Conservation (phyloP, 805 yeast species). For the Candida lessepsii region DNA sequence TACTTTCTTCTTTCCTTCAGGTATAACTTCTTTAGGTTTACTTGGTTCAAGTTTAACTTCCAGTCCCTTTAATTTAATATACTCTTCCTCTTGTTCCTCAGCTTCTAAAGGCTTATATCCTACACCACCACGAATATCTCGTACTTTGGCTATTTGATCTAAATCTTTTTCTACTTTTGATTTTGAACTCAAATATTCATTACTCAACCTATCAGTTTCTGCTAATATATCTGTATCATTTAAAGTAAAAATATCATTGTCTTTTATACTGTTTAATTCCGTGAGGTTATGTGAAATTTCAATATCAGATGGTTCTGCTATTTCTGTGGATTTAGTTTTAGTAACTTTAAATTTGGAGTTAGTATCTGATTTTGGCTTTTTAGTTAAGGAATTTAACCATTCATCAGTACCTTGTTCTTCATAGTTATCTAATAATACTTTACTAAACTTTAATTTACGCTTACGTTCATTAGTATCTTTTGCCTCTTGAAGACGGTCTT, state of each 20-base stretch:
- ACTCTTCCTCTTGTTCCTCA: conserved; percentile 17
- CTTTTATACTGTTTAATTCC: conserved; percentile 38
- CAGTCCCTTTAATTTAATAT: conserved; percentile 4
- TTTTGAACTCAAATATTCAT: conserved; percentile 30
- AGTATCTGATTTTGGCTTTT: conserved; percentile 3
- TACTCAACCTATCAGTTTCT: conserved; percentile 34
- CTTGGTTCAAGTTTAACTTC: neutral
- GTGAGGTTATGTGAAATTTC: conserved; percentile 45
- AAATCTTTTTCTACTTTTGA: conserved; percentile 30
- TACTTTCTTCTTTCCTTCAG: conserved; percentile 2
- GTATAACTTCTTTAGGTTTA: neutral
- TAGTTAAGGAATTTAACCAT: conserved; percentile 36
- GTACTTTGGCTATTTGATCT: conserved; percentile 17
- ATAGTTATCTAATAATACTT: conserved; percentile 24
- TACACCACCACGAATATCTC: conserved; percentile 4
- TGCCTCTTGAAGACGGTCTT: conserved; percentile 18
- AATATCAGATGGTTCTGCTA: conserved; percentile 19
- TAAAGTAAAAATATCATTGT: conserved; percentile 55
- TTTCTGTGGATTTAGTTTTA: neutral
- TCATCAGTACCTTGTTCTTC: conserved; percentile 35
- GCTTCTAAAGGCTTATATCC: conserved; percentile 8
- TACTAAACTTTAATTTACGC: conserved; percentile 20
- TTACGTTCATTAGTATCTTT: conserved; percentile 21
- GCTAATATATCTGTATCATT: conserved; percentile 46
- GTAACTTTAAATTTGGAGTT: neutral